phyloP scores from a whole-genome alignment of 78 protist species.

The Planoprotostelium fungivorum region DNA sequence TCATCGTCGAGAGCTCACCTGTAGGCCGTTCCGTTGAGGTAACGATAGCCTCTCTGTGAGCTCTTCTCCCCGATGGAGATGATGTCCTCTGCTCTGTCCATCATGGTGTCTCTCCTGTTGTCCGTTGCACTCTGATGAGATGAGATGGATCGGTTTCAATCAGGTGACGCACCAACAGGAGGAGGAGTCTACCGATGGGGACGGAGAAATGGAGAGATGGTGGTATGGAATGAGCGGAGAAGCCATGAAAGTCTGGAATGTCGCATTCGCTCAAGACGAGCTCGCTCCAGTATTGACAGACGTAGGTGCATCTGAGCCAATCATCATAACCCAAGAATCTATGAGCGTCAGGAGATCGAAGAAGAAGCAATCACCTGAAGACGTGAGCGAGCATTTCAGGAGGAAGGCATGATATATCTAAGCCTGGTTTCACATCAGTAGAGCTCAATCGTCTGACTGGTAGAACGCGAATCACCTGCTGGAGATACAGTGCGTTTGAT shows the following conservation, averaged over 20 bases:
- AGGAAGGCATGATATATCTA: not conserved
- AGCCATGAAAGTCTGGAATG: not conserved
- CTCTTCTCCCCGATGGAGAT: not conserved
- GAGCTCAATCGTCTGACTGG: not conserved
- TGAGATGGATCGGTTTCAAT: no score
- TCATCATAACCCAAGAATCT: not conserved
- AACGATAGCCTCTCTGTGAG: not conserved
- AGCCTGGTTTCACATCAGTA: not conserved
- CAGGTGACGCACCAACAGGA: not conserved
- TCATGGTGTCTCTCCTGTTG: not conserved
- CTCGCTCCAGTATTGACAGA: not conserved
- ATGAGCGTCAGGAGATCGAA: not conserved
- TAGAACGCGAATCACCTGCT: not conserved
- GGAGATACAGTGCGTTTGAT: not conserved
- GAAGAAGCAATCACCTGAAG: not conserved
- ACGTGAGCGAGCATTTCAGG: not conserved
- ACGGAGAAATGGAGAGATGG: not conserved
- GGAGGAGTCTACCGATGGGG: not conserved
- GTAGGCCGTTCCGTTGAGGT: not conserved
- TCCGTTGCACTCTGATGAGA: not conserved
- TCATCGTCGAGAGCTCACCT: not conserved
- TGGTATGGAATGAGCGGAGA: not conserved
- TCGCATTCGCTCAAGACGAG: not conserved
- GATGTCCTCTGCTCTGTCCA: not conserved
- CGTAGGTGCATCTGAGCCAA: not conserved